Base-by-base conservation (phyloP, 495 filamentous ascomycete genomes). In the Oidiodendron maius region DNA sequence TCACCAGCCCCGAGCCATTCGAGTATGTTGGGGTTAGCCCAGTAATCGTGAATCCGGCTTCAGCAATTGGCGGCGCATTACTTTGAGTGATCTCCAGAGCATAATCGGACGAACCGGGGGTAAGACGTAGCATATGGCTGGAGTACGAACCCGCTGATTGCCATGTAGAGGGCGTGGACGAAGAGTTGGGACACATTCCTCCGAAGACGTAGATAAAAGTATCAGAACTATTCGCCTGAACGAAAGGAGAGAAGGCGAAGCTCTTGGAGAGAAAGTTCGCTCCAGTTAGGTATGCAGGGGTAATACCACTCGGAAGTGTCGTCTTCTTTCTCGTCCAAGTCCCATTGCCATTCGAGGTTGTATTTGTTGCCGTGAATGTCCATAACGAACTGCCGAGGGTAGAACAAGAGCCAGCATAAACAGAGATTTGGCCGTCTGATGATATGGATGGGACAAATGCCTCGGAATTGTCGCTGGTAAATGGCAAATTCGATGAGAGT, bases 1-100 rank as follows among this genome's bases (percentile, higher is more conserved):
- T 80, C 25, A 77, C 61, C 17, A 68, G 67, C n/a, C 69, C 73
- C 3, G 67, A 66, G 3, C 69, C 64, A 22, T 73, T 77, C 0
- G 78, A 79, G 46, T 72, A 82, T 28, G 85, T 83, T 9, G 84
- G 77, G 16, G 68, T 48, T 20, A 95, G 70, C 0, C 79, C 73
- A 3, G 90, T 93, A 21, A 94, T 78, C 1, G 81, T 84, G 66
- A 94, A 93, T 3, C 91, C 91, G 11, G 91, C 91, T 62, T 91
- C 89, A 4, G 89, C 71, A 43, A 94, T 80, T 13, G 58, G 58
- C 0, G 88, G 89, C 4, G 66, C 68, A 10, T 63, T 64, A 38
- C 57, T 59, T 35, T 42, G 64, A 9, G 46, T n/a, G 3, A 44
- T 12, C n/a, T 50, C 55, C 2, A 56, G 21, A 10, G 42, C 48